Base-by-base conservation (phyloP, 2,329 filamentous ascomycete genomes). In the Alternaria postmessia region DNA sequence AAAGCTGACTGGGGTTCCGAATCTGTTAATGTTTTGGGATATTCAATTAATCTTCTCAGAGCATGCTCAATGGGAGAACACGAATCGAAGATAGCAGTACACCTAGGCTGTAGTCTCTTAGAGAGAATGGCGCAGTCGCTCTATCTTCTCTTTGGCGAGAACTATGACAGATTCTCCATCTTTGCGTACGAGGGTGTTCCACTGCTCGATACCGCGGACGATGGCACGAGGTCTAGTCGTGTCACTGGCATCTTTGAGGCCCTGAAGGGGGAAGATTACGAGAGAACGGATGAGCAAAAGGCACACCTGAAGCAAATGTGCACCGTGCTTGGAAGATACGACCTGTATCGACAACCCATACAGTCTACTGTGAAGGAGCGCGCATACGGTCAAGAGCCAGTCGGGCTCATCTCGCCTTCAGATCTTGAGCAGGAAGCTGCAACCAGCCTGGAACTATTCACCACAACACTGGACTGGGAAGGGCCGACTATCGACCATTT, bases 101-200 rank as follows among this genome's bases (percentile, higher is more conserved):
- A 12, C 26, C 7, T 54, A 1, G 52, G 28, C 12, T 44, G 42
- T 20, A 22, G 52, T 7, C n/a, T 54, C 7, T 43, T 54, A 16
- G 52, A 54, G 41, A 46, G 14, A 24, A 55, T 49, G 34, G 43
- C 43, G 5, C 26, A 30, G 18, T 55, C 53, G 7, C n/a, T 6
- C 0, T 55, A 48, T 14, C 20, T 55, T 11, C 36, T 20, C 8
- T 55, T 48, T 12, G 22, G 24, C 20, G 24, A 42, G 6, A 48
- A 55, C 24, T 47, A n/a, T 11, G 18, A 41, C 7, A 16, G 6
- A 3, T 54, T 47, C 30, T 24, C 16, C 34, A 7, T 14, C 8
- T 49, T 41, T 22, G n/a, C 34, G 1, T 48, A 39, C 43, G 14
- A 28, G 7, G 34, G 18, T 6, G 18, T 41, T 18, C 26, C 34